Evolutionary conservation across 148 eudicot genomes (phyloP).

Genomic region (Amaranthus cruentus): DNA sequence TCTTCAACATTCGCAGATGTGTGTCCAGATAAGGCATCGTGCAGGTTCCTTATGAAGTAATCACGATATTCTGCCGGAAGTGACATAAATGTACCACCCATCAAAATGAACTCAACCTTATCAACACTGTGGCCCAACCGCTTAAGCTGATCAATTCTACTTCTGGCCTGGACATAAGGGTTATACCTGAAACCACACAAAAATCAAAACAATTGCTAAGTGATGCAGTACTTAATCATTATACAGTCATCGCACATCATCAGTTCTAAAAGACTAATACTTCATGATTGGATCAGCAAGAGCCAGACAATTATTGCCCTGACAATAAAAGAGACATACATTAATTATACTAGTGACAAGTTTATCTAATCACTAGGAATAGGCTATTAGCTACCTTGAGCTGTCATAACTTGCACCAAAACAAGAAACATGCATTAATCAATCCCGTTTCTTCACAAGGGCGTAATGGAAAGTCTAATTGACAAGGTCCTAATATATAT

Average conservation of each 20-base stretch:
- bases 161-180: constrained; percentile 95
- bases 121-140: constrained; percentile 97
- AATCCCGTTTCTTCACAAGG: neutral
- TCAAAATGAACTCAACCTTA: constrained; percentile 96
- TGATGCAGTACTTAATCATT: neutral
- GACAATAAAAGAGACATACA: no score
- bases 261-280: neutral
- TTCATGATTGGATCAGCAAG: neutral
- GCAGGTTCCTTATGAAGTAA: constrained; percentile 86
- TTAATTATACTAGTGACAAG: neutral
- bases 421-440: neutral
- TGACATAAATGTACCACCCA: constrained; percentile 99
- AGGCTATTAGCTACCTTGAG: neutral
- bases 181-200: constrained; percentile 60
- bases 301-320: neutral
- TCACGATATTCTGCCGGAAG: constrained; percentile 93
- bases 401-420: neutral
- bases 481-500: neutral
- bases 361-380: no score
- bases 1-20: constrained; percentile 97
- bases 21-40: constrained; percentile 97
- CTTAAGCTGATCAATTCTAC: constrained; percentile 98
- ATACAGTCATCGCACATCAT: neutral
- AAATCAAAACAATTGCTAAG: neutral
- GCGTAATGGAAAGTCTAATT: neutral